Percentiles rank a stretch among this genome's conserved stretches.
phyloP scores from a whole-genome alignment of 1,139 yeast genomes.

The Geotrichum macrosporum region DNA sequence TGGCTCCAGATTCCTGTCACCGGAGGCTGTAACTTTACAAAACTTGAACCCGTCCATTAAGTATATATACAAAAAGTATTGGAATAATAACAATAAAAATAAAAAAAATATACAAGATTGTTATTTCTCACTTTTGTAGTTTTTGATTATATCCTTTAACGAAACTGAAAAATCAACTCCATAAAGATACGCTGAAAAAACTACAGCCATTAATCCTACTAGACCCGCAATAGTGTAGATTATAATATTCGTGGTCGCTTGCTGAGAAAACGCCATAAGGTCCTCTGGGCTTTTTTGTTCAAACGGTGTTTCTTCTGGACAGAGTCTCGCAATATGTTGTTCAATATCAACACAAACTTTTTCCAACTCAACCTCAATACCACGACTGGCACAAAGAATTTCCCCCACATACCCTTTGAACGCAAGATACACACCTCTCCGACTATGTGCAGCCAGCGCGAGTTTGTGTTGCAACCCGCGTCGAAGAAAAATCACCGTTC shows the following conservation, averaged over 20 bases:
- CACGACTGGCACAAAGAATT: no score
- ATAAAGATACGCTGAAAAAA: conserved; percentile 27
- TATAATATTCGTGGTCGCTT: conserved; percentile 24
- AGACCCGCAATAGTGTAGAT: conserved; percentile 26
- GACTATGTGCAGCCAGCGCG: conserved; percentile 67
- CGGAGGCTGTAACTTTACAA: conserved; percentile 60
- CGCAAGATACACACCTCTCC: conserved; percentile 68
- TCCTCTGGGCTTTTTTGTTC: conserved; percentile 18
- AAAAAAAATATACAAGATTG: no score
- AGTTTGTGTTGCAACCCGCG: conserved; percentile 83
- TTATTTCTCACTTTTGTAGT: no score
- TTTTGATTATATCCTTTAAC: no score
- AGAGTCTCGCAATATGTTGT: conserved; percentile 63
- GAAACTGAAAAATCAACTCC: conserved; percentile 31
- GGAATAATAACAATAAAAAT: no score
- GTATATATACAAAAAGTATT: no score
- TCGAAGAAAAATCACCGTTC: conserved; percentile 80
- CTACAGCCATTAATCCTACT: conserved; percentile 29
- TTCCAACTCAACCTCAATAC: no score
- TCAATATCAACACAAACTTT: no score
- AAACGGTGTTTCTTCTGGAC: conserved; percentile 24
- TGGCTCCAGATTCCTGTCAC: conserved; percentile 76
- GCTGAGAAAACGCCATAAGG: conserved; percentile 23
- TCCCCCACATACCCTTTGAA: conserved; percentile 69
- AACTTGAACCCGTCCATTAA: conserved; percentile 35